Evolutionary conservation across 768 basidiomycete genomes (phyloP), one percentile per base, ranked within the genome.

Genomic region (Boletus reticulatus): DNA sequence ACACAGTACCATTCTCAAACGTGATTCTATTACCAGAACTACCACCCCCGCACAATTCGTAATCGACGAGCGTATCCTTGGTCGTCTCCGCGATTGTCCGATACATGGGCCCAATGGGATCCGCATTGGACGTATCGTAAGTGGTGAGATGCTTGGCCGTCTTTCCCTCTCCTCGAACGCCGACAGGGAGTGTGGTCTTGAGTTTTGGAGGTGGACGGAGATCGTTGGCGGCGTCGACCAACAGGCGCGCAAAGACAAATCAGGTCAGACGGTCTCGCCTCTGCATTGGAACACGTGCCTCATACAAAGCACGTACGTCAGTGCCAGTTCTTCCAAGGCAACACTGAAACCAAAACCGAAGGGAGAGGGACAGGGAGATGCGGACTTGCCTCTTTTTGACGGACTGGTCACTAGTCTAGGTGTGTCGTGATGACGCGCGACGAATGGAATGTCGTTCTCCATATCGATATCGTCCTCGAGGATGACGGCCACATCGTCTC

Each of bases 11-110:
- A 22, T 22, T 29, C 27, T 29, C 22, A 22, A 22, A 22, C 22
- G 22, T 22, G 22, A 3, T 22, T 22, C 22, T 22, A 22, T 8
- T 29, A 29, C n/a, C 27, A 29, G 27, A 29, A 29, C 36, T 63
- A 75, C 79, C 77, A 80, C 1, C 77, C 76, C 27, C 73, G 71
- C n/a, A 58, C 64, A n/a, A n/a, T 60, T 75, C 74, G 48, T 75
- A 80, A 56, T 81, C 77, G 8, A 64, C 69, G 38, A 81, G 48
- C 9, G 68, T 72, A 55, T 78, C 82, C 50, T 56, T 72, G 9
- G 75, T 68, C 10, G 72, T 71, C 60, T 80, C 73, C 57, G 72
- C 73, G 39, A 73, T 71, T 4, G 71, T 69, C 14, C 68, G 69
- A 51, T 76, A 81, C 55, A 73, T 72, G 16, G 80, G 50, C 4